phyloP scores from a whole-genome alignment of 148 eudicot species.

The Cornus florida region DNA sequence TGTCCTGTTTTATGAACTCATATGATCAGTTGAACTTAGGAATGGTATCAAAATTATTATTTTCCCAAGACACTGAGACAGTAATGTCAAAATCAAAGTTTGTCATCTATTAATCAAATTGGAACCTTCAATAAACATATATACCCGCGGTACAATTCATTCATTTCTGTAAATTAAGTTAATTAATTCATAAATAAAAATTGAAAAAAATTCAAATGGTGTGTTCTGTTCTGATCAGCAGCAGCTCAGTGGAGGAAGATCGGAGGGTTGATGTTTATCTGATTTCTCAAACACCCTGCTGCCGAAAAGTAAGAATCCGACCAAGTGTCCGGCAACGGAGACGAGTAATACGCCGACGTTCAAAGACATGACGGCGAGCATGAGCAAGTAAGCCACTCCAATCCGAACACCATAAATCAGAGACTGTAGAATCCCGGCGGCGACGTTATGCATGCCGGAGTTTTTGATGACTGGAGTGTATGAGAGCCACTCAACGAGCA shows the following conservation, averaged over 20 bases:
- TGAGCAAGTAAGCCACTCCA: constrained; percentile 33
- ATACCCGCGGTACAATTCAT: no score
- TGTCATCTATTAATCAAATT: no score
- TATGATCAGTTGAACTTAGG: no score
- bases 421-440: constrained; percentile 11
- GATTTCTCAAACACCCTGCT: constrained; percentile 6
- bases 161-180: no score
- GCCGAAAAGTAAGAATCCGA: constrained; percentile 23
- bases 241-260: constrained; percentile 20
- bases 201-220: no score
- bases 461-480: constrained; percentile 12
- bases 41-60: no score
- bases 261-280: not conserved
- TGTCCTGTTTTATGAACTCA: no score
- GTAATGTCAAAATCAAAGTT: no score
- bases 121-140: no score
- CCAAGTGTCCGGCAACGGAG: constrained; percentile 24
- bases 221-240: not conserved
- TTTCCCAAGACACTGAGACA: no score
- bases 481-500: constrained; percentile 25
- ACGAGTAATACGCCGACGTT: constrained; percentile 25
- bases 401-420: constrained; percentile 25
- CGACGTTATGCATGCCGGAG: not conserved
- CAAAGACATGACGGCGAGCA: constrained; percentile 35
- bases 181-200: no score